These are phyloP conservation scores for Cladophialophora carrionii DNA, from an alignment of 2,329 filamentous ascomycete species.

Conservation along the genomic window DNA sequence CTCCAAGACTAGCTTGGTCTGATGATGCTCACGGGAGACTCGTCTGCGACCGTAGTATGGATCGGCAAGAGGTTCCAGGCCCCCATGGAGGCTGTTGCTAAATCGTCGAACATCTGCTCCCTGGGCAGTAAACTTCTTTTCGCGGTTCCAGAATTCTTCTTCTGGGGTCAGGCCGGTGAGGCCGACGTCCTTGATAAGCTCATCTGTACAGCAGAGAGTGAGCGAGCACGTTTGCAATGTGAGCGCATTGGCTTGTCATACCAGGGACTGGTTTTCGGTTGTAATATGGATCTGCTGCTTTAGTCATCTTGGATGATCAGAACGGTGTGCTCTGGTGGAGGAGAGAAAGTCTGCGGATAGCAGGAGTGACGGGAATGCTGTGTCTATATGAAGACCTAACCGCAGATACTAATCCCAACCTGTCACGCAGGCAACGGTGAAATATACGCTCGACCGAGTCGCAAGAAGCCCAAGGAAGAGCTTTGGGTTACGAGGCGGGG, in stretches of 20 bases:
- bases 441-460: conserved; percentile 5
- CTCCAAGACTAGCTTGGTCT: neutral
- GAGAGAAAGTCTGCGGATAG: neutral
- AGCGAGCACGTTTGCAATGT: neutral
- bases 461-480: neutral
- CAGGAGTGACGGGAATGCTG: neutral
- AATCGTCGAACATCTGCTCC: conserved; percentile 37
- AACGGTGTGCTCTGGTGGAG: neutral
- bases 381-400: conserved; percentile 5
- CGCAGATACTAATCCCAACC: neutral
- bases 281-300: conserved; percentile 36
- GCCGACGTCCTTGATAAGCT: conserved; percentile 36
- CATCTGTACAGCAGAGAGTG: conserved; percentile 23
- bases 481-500: conserved; percentile 12
- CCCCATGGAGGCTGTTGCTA: conserved; percentile 32
- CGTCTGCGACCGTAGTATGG: conserved; percentile 37
- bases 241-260: conserved; percentile 18
- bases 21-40: conserved; percentile 31
- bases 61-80: conserved; percentile 34
- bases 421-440: conserved; percentile 1
- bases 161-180: conserved; percentile 33
- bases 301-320: conserved; percentile 20
- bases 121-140: conserved; percentile 35
- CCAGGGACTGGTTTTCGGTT: conserved; percentile 37
- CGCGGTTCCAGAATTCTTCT: conserved; percentile 36